Evolutionary conservation across 106 monocot genomes (phyloP), one percentile per base, ranked within the genome.

Genomic region (Xerophyta viscosa): DNA sequence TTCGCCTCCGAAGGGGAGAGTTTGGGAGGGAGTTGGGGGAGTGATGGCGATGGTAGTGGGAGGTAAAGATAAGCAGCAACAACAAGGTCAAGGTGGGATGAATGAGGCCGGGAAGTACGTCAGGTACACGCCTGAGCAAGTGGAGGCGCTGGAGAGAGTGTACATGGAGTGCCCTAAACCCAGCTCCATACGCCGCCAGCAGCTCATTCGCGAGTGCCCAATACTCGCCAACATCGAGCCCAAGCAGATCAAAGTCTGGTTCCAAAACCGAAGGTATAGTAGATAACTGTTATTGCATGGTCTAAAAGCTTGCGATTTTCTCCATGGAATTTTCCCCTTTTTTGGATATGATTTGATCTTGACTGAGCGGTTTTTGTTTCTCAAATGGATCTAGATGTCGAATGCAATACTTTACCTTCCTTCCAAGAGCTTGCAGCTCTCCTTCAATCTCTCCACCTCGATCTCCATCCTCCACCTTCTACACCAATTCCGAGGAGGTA

Each of bases 231-330:
- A 92, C 50, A 92, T 92, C 58, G 92, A 87, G 68, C 82, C 92
- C 26, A 92, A 92, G 57, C 92, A 92, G 82, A 92, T 92, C 65
- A 92, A 92, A 52, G 92, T 92, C 54, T 92, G 92, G 92, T 92
- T 87, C 36, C 92, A 92, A 73, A 92, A 86, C 46, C 72, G 92
- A 39, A 92, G 92, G 92, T 92, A n/a, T n/a, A n/a, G n/a, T n/a
- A n/a, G n/a, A n/a, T n/a, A n/a, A n/a, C n/a, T n/a, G n/a, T n/a
- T n/a, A n/a, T n/a, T n/a, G n/a, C n/a, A n/a, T n/a, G n/a, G n/a
- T n/a, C n/a, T n/a, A n/a, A n/a, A n/a, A n/a, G n/a, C n/a, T n/a
- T n/a, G n/a, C n/a, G n/a, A n/a, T n/a, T n/a, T n/a, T n/a, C n/a
- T n/a, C n/a, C n/a, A n/a, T n/a, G n/a, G n/a, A n/a, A n/a, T n/a